A percentile compares a stretch with the other conserved stretches of the same genome.
phyloP scores from a whole-genome alignment of 2,329 filamentous ascomycete genomes.

The Epichloe uncinata region DNA sequence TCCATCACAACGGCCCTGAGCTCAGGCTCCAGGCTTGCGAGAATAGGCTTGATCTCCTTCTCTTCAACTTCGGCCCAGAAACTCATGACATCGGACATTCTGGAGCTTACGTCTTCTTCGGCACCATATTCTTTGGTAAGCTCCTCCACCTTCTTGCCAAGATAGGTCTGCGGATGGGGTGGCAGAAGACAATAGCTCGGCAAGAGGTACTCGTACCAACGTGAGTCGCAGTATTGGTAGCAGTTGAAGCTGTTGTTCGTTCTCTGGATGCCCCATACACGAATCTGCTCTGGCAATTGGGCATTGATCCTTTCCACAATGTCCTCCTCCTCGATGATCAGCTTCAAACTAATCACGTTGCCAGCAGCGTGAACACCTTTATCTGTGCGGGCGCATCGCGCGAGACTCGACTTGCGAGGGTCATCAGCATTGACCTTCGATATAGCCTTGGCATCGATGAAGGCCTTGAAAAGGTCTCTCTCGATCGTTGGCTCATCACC shows the following conservation, averaged over 20 bases:
- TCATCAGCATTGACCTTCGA: conserved; percentile 95
- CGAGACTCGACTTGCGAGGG: conserved; percentile 88
- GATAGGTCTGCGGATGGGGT: conserved; percentile 74
- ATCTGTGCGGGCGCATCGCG: conserved; percentile 89
- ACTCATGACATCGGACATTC: conserved; percentile 62
- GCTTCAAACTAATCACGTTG: conserved; percentile 87
- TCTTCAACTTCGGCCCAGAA: conserved; percentile 82
- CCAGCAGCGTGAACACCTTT: conserved; percentile 95
- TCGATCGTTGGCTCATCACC: conserved; percentile 82
- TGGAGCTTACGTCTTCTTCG: conserved; percentile 50
- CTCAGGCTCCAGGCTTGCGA: conserved; percentile 49
- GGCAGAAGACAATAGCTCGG: conserved; percentile 87
- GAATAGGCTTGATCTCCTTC: conserved; percentile 60
- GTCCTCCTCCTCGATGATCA: conserved; percentile 85
- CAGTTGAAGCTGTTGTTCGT: conserved; percentile 88
- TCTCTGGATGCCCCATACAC: conserved; percentile 85
- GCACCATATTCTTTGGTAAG: conserved; percentile 60
- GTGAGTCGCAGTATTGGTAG: conserved; percentile 87
- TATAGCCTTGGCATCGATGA: conserved; percentile 82
- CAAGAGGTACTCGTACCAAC: conserved; percentile 95
- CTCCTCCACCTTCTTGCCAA: conserved; percentile 74
- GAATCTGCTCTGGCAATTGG: conserved; percentile 72
- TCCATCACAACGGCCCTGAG: conserved; percentile 49
- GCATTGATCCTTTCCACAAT: conserved; percentile 87
- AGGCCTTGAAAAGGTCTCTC: conserved; percentile 83